Evolutionary conservation across 2,329 filamentous ascomycete species (phyloP), one percentile per base, ranked within the genome.

Genomic region (Neurospora sp.): DNA sequence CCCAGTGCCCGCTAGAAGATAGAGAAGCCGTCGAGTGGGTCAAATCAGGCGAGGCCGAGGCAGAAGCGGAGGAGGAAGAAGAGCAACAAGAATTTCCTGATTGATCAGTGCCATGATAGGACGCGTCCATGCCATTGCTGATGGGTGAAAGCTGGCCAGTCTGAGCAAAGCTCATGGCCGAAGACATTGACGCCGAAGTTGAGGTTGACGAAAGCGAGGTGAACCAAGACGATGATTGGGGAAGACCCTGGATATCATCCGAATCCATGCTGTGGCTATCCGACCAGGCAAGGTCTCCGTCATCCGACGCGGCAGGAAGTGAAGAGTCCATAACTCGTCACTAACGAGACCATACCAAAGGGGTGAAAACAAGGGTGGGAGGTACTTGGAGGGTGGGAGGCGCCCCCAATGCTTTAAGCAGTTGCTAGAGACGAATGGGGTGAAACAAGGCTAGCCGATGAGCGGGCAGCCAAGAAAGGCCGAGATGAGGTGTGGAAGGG

Each of bases 101-200:
- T 7, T 28, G 19, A 62, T 74, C 73, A 66, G 71, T 70, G 15
- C 66, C 66, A 33, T 73, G 70, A 7, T 71, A 71, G 13, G 75
- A 70, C 42, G 81, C 77, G 58, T 86, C 83, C 76, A 85, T 80
- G 72, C 81, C 82, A 70, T 83, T 83, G 77, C 85, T 87, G 74
- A 84, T 80, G 52, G 85, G 85, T 43, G 86, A 87, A 70, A 87
- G 77, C 73, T 86, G 85, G 62, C 84, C 83, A 13, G 81, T 80
- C 42, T 81, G 81, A 36, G 75, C 72, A 38, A 78, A 75, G 67
- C 75, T 76, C 40, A 74, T 71, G 67, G 75, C 72, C 10, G 76
- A 76, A 11, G 77, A 73, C 40, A 78, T 75, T 19, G 79, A 80
- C 19, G 80, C 76, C 6, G 79, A 78, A 43, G 71, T 68, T 52